Conservation (phyloP, 306 rosid species). For the Macrotyloma uniflorum region DNA sequence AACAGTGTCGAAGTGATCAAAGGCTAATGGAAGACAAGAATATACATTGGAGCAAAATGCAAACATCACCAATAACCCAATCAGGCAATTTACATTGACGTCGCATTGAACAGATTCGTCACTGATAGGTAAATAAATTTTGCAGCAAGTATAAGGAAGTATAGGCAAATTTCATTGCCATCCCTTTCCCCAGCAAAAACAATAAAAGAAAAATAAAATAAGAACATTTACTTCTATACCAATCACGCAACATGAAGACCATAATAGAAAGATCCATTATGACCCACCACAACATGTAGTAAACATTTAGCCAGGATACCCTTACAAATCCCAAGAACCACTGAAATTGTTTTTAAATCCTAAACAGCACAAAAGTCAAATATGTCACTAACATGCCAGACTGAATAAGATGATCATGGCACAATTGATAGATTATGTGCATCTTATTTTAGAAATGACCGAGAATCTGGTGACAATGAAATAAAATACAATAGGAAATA, state of each 20-base stretch:
- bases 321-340: constrained; percentile 3
- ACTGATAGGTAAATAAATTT: not conserved
- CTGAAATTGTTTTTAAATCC: not conserved
- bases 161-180: not conserved
- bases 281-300: not conserved
- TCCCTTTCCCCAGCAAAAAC: not conserved
- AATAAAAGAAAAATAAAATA: not conserved
- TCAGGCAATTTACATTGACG: constrained; percentile 5
- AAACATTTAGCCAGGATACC: constrained; percentile 15
- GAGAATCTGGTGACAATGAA: not conserved
- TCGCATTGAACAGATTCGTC: constrained; percentile 12
- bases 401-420: not conserved
- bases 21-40: not conserved
- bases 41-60: not conserved
- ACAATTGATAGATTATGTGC: constrained; percentile 10
- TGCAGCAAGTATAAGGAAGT: not conserved
- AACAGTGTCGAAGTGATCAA: not conserved
- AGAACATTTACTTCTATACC: not conserved
- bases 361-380: not conserved
- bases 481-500: constrained; percentile 24
- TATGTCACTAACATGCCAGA: not conserved
- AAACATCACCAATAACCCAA: constrained; percentile 20
- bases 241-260: not conserved
- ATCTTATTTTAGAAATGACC: constrained; percentile 19
- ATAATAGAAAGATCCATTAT: not conserved